phyloP scores from a whole-genome alignment of 2,329 filamentous ascomycete genomes.

The Aspergillus pseudoterreus region DNA sequence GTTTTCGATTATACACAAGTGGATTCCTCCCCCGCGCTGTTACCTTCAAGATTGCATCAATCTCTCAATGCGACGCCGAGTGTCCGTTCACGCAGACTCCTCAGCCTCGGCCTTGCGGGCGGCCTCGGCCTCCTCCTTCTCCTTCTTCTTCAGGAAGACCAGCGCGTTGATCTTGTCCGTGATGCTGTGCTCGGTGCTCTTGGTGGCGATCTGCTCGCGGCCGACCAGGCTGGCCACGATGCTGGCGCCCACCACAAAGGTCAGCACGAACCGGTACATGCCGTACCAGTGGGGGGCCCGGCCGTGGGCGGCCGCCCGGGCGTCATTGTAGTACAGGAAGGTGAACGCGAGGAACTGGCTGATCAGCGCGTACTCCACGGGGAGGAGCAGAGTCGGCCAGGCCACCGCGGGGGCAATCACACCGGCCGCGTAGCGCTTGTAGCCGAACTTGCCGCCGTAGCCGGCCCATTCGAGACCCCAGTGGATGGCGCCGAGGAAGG shows the following conservation, averaged over 20 bases:
- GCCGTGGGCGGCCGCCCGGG: slow-evolving; percentile 66
- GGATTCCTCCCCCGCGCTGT: slow-evolving; percentile 4
- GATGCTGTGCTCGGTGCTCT: slow-evolving; percentile 34
- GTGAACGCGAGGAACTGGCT: slow-evolving; percentile 82
- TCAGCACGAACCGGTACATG: slow-evolving; percentile 87
- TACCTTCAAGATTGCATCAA: background rate
- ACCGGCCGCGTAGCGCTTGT: slow-evolving; percentile 78
- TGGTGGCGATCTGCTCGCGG: slow-evolving; percentile 66
- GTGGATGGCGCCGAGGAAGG: slow-evolving; percentile 89
- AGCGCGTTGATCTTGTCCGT: slow-evolving; percentile 53
- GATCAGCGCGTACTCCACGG: slow-evolving; percentile 79
- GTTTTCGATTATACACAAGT: slow-evolving; percentile 5
- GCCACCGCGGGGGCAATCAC: slow-evolving; percentile 74
- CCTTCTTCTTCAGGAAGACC: slow-evolving; percentile 45
- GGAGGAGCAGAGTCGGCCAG: slow-evolving; percentile 85
- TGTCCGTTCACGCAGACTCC: slow-evolving; percentile 30
- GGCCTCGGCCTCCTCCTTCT: slow-evolving; percentile 43
- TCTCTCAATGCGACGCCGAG: background rate
- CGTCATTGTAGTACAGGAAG: slow-evolving; percentile 80
- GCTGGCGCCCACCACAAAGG: slow-evolving; percentile 78
- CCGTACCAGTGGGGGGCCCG: slow-evolving; percentile 84
- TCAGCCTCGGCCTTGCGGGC: slow-evolving; percentile 29
- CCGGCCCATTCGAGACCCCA: slow-evolving; percentile 86
- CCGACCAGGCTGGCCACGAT: slow-evolving; percentile 80
- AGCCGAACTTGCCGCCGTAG: slow-evolving; percentile 64